These are phyloP conservation scores for Hypomontagnella monticulosa DNA, from an alignment of 495 filamentous ascomycete species.

Conservation along the genomic window DNA sequence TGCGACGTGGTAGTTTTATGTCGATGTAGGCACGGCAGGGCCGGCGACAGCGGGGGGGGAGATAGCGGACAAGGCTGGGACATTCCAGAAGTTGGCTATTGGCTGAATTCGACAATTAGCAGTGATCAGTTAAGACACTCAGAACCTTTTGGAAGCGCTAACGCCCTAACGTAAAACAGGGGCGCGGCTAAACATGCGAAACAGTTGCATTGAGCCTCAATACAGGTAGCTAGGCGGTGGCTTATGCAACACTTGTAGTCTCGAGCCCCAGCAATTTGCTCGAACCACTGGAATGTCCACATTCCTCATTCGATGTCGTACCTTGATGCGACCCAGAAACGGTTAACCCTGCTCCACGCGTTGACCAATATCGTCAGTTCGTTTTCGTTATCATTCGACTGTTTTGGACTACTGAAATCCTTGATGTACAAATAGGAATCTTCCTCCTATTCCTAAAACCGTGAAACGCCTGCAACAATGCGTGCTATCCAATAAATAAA, in stretches of 20 bases:
- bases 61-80: constrained; percentile 22
- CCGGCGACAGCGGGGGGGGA: constrained; percentile 1
- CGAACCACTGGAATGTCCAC: constrained; percentile 25
- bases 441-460: constrained; percentile 18
- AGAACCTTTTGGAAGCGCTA: constrained; percentile 13
- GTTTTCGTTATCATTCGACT: constrained; percentile 21
- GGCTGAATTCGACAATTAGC: not conserved
- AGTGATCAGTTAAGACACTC: constrained; percentile 4
- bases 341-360: not conserved
- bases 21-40: constrained; percentile 7
- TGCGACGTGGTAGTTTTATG: constrained; percentile 30
- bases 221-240: constrained; percentile 29
- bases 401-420: constrained; percentile 11
- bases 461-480: constrained; percentile 28
- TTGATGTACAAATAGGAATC: constrained; percentile 25
- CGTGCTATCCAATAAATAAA: constrained; percentile 21
- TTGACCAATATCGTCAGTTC: constrained; percentile 5
- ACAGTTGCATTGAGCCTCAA: constrained; percentile 39
- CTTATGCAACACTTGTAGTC: constrained; percentile 41
- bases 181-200: constrained; percentile 20
- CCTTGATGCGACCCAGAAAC: not conserved
- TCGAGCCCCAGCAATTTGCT: constrained; percentile 21
- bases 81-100: constrained; percentile 39
- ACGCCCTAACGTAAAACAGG: constrained; percentile 36
- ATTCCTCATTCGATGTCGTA: constrained; percentile 7